These are phyloP conservation scores for Botrytis cinerea DNA, from an alignment of 2,329 filamentous ascomycete genomes.

Conservation along the genomic window DNA sequence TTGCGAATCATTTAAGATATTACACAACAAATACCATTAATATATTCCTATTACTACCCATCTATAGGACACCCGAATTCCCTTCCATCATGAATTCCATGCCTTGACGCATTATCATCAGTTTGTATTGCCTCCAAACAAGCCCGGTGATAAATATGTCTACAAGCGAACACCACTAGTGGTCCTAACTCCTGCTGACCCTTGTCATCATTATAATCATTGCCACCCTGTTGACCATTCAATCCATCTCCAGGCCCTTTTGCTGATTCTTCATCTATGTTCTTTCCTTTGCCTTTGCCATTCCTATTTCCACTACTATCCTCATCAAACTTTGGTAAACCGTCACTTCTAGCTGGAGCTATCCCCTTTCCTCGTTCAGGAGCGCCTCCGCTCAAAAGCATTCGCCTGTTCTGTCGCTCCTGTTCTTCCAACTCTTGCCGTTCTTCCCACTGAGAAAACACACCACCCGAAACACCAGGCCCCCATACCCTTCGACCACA, in stretches of 20 bases:
- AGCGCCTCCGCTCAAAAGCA: constrained; percentile 41
- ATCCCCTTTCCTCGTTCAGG: constrained; percentile 45
- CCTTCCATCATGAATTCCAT: constrained; percentile 52
- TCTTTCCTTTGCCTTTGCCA: constrained; percentile 41
- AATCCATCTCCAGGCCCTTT: constrained; percentile 42
- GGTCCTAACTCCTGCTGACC: constrained; percentile 60
- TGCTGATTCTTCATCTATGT: constrained; percentile 43
- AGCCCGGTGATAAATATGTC: constrained; percentile 68
- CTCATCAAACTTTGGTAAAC: constrained; percentile 33
- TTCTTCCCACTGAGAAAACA: constrained; percentile 82
- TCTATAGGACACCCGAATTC: constrained; percentile 44
- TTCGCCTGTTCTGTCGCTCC: constrained; percentile 42
- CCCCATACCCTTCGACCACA: constrained; percentile 87
- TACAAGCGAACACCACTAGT: constrained; percentile 67
- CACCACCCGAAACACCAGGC: constrained; percentile 72
- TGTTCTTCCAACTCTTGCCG: constrained; percentile 53
- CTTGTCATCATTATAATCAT: constrained; percentile 39
- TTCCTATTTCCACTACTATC: constrained; percentile 33
- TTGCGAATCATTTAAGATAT: neutral
- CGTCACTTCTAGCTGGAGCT: constrained; percentile 42
- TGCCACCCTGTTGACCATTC: constrained; percentile 35
- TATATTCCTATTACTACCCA: constrained; percentile 45
- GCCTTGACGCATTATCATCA: constrained; percentile 50
- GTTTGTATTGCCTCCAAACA: constrained; percentile 69
- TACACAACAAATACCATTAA: constrained; percentile 19